phyloP scores from a whole-genome alignment of 345 rosid genomes.

The Reutealis trisperma region DNA sequence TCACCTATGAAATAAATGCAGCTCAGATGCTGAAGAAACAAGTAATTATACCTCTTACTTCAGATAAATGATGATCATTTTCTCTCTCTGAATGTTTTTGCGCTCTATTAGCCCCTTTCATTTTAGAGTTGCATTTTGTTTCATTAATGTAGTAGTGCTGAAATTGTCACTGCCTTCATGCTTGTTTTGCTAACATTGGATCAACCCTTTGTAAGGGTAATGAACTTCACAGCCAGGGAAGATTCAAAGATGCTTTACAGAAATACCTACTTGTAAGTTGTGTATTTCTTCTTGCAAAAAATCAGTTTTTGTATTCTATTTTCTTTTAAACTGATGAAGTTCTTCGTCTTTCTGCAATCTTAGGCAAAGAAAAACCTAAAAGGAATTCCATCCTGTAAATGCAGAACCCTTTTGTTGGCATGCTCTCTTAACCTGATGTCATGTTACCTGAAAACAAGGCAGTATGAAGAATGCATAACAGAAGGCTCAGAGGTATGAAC shows the following conservation, averaged over 20 bases:
- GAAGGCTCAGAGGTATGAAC: slow-evolving; percentile 87
- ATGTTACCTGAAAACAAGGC: slow-evolving; percentile 82
- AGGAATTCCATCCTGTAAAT: slow-evolving; percentile 63
- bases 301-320: not conserved
- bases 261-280: slow-evolving; percentile 79
- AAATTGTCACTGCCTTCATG: not conserved
- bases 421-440: slow-evolving; percentile 97
- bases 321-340: slow-evolving; percentile 17
- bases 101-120: not conserved
- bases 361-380: slow-evolving; percentile 87
- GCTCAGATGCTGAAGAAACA: slow-evolving; percentile 86
- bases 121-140: not conserved
- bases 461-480: slow-evolving; percentile 65
- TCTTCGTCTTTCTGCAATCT: slow-evolving; percentile 12
- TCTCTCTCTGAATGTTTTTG: not conserved
- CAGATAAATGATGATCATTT: not conserved
- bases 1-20: slow-evolving; percentile 63
- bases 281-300: slow-evolving; percentile 5
- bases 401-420: slow-evolving; percentile 59
- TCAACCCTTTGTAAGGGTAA: slow-evolving; percentile 62
- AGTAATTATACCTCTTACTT: slow-evolving; percentile 37
- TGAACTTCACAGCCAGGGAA: slow-evolving; percentile 80
- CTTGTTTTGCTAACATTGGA: slow-evolving; percentile 8
- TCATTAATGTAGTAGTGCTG: not conserved
- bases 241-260: slow-evolving; percentile 61